phyloP scores from a whole-genome alignment of 495 filamentous ascomycete genomes.

The Neurospora discreta region DNA sequence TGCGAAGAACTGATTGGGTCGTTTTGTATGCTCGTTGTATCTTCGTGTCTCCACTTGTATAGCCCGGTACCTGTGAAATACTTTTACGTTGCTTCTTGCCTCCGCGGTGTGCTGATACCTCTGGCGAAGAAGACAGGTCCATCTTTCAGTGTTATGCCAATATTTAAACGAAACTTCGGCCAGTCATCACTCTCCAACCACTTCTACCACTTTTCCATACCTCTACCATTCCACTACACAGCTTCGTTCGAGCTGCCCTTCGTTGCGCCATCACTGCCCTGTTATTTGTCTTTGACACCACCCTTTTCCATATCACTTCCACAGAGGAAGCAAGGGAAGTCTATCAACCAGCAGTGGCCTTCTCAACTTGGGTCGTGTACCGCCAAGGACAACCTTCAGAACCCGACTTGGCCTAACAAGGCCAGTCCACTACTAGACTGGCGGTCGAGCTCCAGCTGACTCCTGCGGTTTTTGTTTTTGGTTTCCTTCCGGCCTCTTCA shows the following conservation, averaged over 20 bases:
- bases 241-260: background rate
- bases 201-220: background rate
- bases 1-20: background rate
- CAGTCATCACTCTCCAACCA: background rate
- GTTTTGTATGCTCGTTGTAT: background rate
- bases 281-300: background rate
- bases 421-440: conserved; percentile 3
- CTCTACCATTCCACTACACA: background rate
- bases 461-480: background rate
- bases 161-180: background rate
- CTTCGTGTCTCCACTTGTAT: background rate
- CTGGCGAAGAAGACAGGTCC: background rate
- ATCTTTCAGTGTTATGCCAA: background rate
- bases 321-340: conserved; percentile 11
- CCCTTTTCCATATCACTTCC: background rate
- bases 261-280: background rate
- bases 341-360: conserved; percentile 14
- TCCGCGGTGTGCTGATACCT: background rate
- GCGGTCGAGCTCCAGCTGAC: background rate
- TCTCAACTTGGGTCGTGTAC: conserved; percentile 19
- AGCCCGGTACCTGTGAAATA: background rate
- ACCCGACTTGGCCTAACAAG: conserved; percentile 18
- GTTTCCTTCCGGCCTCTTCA: background rate
- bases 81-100: background rate
- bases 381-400: conserved; percentile 10